These are phyloP conservation scores for Colletotrichum melonis DNA, from an alignment of 2,329 filamentous ascomycete species.

Conservation along the genomic window DNA sequence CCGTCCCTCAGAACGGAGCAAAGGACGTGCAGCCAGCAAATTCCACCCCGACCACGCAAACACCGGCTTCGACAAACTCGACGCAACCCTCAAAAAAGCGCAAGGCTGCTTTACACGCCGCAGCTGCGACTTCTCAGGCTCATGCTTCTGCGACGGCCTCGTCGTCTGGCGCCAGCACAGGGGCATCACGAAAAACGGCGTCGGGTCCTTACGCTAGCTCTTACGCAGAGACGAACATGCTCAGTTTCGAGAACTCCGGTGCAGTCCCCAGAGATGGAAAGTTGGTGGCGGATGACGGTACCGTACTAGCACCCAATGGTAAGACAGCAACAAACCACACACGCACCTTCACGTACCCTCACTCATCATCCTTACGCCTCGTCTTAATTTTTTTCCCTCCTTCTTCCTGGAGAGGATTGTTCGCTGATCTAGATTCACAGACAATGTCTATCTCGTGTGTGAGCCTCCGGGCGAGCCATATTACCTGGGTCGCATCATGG, in stretches of 20 bases:
- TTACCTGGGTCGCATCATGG: slow-evolving; percentile 98
- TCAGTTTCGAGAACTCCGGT: slow-evolving; percentile 83
- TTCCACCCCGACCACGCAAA: slow-evolving; percentile 38
- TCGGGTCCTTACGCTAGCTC: slow-evolving; percentile 45
- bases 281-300: slow-evolving; percentile 91
- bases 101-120: slow-evolving; percentile 70
- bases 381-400: background rate
- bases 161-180: slow-evolving; percentile 42
- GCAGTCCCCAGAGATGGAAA: slow-evolving; percentile 78
- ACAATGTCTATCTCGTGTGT: slow-evolving; percentile 94
- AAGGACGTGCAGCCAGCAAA: slow-evolving; percentile 48
- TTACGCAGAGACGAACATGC: slow-evolving; percentile 82
- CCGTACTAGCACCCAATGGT: slow-evolving; percentile 87
- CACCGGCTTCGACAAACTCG: slow-evolving; percentile 63
- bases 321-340: slow-evolving; percentile 51
- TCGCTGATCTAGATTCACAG: slow-evolving; percentile 52
- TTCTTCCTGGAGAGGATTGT: background rate
- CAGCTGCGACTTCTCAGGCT: slow-evolving; percentile 30
- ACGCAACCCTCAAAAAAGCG: slow-evolving; percentile 79
- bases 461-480: slow-evolving; percentile 98
- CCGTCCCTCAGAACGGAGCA: slow-evolving; percentile 47
- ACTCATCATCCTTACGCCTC: background rate
- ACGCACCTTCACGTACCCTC: slow-evolving; percentile 13
- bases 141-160: slow-evolving; percentile 39
- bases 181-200: slow-evolving; percentile 50